Conservation (phyloP, 169 alveolate species). For the Cryptosporidium ryanae region DNA sequence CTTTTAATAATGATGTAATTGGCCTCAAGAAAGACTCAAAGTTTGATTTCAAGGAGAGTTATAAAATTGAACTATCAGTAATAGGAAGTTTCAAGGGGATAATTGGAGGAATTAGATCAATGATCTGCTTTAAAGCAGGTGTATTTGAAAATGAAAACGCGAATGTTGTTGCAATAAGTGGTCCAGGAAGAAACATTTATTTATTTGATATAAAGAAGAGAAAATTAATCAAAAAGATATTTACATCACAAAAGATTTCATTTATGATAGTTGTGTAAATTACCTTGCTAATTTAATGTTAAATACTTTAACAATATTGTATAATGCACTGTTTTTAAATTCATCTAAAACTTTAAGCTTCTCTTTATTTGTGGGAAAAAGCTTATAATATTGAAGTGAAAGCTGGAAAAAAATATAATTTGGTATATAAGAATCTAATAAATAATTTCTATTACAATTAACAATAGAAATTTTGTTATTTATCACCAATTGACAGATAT, state of each 20-base stretch:
- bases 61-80: conserved; percentile 22
- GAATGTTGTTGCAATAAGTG: conserved; percentile 23
- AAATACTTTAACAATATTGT: neutral
- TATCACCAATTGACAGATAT: neutral
- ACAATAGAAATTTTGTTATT: neutral
- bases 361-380: neutral
- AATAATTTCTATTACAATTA: neutral
- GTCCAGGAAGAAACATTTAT: conserved; percentile 53
- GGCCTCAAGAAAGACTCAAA: neutral
- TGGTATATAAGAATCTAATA: conserved; percentile 2
- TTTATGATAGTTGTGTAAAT: neutral
- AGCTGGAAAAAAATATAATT: neutral
- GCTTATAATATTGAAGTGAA: neutral
- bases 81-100: conserved; percentile 58
- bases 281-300: neutral
- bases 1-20: neutral
- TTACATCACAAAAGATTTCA: conserved; percentile 22
- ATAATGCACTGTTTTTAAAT: neutral
- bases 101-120: conserved; percentile 48
- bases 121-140: neutral
- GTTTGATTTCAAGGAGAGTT: neutral
- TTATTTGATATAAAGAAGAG: conserved; percentile 52
- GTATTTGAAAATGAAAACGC: neutral
- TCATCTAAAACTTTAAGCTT: neutral
- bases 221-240: conserved; percentile 29